Evolutionary conservation across 129 eudicot species (phyloP), one percentile per base, ranked within the genome.

Genomic region (Heracleum sosnowskyi): DNA sequence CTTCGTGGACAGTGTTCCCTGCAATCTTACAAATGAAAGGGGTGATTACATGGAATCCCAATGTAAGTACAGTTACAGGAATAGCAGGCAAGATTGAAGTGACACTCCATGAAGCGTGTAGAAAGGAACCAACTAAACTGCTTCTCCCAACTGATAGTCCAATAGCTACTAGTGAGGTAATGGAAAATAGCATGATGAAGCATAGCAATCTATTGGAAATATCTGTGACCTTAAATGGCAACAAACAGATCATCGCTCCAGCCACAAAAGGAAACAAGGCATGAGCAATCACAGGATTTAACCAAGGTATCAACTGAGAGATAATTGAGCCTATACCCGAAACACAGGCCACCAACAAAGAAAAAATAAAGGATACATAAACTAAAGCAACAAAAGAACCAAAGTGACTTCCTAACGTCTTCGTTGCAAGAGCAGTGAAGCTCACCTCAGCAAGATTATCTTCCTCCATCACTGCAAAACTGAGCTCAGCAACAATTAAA

Each of bases 1-100:
- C 88, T 22, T 85, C 88, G 7, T 79, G 31, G 10, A 81, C 37
- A 42, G 81, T 62, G 66, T 79, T 79, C 9, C 85, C 85, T 17
- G 85, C 85, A 70, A 85, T 57, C 37, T 79, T 85, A 60, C 88
- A 85, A 4, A 85, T 71, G 41, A 85, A 85, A 49, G 88, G 88
- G 24, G 88, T 85, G 76, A 85, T 79, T 29, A 85, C 88, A 75
- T 85, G 88, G 57, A 85, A 85, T n/a, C 88, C 88, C 63, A 85
- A 62, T 49, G 88, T 85, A 62, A 85, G 88, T 76, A 85, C 88
- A 75, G 88, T 78, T 13, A 85, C 83, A 39, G 88, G 88, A 66
- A 85, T 79, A 35, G 85, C 88, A 70, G 88, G 88, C 78, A 85
- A 66, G 45, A 85, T 51, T 31, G 85, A 74, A 31, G 82, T 75